Base-by-base conservation (phyloP, 2,329 filamentous ascomycete species). In the Aurifilum marmelostoma region DNA sequence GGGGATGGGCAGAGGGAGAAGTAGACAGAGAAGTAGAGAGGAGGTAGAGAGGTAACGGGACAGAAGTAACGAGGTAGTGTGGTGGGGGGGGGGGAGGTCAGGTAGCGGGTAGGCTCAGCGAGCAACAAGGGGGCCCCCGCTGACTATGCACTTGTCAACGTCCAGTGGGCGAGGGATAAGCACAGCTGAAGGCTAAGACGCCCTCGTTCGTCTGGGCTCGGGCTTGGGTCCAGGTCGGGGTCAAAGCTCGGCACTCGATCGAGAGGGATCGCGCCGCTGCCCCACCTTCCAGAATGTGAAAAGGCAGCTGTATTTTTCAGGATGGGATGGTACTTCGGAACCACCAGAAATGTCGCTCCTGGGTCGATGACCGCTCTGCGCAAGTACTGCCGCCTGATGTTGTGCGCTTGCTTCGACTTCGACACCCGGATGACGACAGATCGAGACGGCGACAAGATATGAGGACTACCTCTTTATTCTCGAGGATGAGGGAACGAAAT, bases 41-140 rank as follows among this genome's bases (percentile, higher is more conserved):
- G 24, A 64, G 21, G 66, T 64, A 67, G 56, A 39, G 62, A 68
- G 58, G 68, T 70, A 68, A 61, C 67, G 54, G 50, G 60, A 64
- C 63, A 63, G 58, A 66, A 39, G 65, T 67, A 67, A 63, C 61
- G 61, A 61, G 67, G 64, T 65, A 66, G 69, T 58, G 64, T 63
- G 67, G 16, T 18, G 47, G 43, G 52, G 61, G 50, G 62, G 62
- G 58, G 63, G 65, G 16, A 54, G 65, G 43, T 64, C 34, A 67
- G 58, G 65, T 67, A 67, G 68, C 34, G 65, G 58, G 65, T 67
- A 67, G 68, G 65, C 32, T 50, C 32, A 61, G 61, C 34, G 41
- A 43, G 24, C 21, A 65, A 29, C 43, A 56, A 52, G 65, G 54
- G 65, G 56, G n/a, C 65, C 27, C 65, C 65, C 41, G 41, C 29